phyloP scores from a whole-genome alignment of 805 yeast species.

The Ogataea chonburiensis region DNA sequence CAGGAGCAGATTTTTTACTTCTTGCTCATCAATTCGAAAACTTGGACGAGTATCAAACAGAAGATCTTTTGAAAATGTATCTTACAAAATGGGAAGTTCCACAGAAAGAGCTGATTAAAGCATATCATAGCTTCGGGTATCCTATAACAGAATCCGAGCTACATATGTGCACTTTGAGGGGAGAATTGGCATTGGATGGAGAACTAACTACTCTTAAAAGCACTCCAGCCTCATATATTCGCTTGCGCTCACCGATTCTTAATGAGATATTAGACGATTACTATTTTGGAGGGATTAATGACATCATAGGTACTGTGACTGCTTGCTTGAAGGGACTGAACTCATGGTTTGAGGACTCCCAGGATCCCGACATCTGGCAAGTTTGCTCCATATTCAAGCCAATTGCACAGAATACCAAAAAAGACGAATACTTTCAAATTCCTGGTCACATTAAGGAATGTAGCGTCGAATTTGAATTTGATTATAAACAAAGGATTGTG shows the following conservation, averaged over 20 bases:
- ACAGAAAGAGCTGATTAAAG: slow-evolving; percentile 39
- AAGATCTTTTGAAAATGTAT: slow-evolving; percentile 24
- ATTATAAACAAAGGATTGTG: background rate
- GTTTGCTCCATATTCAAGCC: slow-evolving; percentile 33
- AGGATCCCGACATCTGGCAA: slow-evolving; percentile 32
- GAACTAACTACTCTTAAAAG: slow-evolving; percentile 36
- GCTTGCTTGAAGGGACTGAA: slow-evolving; percentile 40
- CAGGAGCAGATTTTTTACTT: slow-evolving; percentile 62
- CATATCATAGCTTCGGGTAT: slow-evolving; percentile 41
- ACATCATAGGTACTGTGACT: slow-evolving; percentile 40
- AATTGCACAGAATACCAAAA: too few species aligned
- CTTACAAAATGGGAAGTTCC: slow-evolving; percentile 44
- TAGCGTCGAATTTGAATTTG: too few species aligned
- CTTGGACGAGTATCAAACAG: slow-evolving; percentile 13
- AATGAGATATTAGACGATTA: slow-evolving; percentile 45
- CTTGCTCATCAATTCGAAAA: slow-evolving; percentile 39
- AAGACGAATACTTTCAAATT: too few species aligned
- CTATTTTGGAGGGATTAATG: slow-evolving; percentile 52
- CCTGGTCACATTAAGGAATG: too few species aligned
- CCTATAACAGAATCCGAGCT: slow-evolving; percentile 35
- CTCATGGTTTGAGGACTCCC: slow-evolving; percentile 40
- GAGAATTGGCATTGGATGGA: slow-evolving; percentile 48
- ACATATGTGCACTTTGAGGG: slow-evolving; percentile 52
- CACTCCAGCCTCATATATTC: slow-evolving; percentile 11
- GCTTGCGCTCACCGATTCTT: slow-evolving; percentile 42